Evolutionary conservation across 1,284 basidiomycete genomes (phyloP), one percentile per base, ranked within the genome.

Genomic region (Cutaneotrichosporon sp.): DNA sequence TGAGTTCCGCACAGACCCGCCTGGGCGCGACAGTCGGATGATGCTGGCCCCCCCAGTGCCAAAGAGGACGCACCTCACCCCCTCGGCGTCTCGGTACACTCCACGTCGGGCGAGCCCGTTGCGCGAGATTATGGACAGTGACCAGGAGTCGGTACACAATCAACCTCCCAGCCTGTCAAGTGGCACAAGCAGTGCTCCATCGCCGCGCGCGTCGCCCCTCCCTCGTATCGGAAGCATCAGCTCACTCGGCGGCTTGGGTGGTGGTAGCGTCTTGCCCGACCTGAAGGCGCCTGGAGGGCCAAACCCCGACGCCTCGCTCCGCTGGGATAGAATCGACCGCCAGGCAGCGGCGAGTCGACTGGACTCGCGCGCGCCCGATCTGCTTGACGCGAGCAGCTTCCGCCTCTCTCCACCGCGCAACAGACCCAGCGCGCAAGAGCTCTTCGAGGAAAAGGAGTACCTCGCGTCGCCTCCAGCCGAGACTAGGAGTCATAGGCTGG

Each of bases 311-410:
- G 55, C 38, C 11, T 56, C 55, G 16, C 10, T 56, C 38, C 55
- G 22, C 22, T 40, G 36, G 36, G 55, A 56, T 16, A 56, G 55
- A 56, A 26, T 56, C 21, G 55, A 56, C 38, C 36, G 55, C 8
- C 21, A 18, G 13, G 55, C 55, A 5, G 55, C 55, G 2, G 55
- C 36, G 9, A 42, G 38, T 38, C 32, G 55, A 11, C 38, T 56
- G 22, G 55, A 56, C 26, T 42, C 38, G 9, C 38, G 55, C 50
- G 50, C 13, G 11, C 58, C 62, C 14, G 50, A 38, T 2, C 59
- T 67, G 2, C 61, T 67, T 16, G 66, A 67, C 59, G 55, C 63
- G 11, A 61, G 49, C 34, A 58, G 57, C 52, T 67, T 67, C 52
- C 58, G 61, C 36, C 61, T 67, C 34, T 65, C 66, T 1, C 66